Evolutionary conservation across 2,329 filamentous ascomycete genomes (phyloP).

Genomic region (Alternaria tenuissima): DNA sequence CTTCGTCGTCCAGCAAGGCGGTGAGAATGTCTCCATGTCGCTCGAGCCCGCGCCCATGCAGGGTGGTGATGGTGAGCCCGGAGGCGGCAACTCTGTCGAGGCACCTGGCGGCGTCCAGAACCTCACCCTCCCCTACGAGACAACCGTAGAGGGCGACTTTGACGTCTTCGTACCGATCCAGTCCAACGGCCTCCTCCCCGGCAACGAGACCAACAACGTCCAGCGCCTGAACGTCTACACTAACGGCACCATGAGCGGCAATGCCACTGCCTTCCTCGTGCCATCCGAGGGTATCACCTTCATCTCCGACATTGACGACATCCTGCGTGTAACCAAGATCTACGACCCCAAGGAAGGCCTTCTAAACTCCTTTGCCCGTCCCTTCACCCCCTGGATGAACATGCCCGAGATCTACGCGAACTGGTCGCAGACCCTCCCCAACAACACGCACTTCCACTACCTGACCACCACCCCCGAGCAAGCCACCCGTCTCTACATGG

Average conservation of each 20-base stretch:
- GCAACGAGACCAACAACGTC: conserved; percentile 70
- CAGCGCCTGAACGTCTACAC: conserved; percentile 75
- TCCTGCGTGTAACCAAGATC: conserved; percentile 81
- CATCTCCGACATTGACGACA: conserved; percentile 81
- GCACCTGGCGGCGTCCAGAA: conserved; percentile 69
- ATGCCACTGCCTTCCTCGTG: conserved; percentile 79
- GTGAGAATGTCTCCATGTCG: conserved; percentile 70
- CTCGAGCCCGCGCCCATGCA: conserved; percentile 67
- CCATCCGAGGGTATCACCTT: conserved; percentile 74
- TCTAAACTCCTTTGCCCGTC: conserved; percentile 76
- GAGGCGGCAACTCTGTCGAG: conserved; percentile 60
- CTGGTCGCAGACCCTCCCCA: conserved; percentile 71
- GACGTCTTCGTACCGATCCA: conserved; percentile 73
- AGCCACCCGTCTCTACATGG: conserved; percentile 79
- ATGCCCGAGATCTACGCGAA: conserved; percentile 83
- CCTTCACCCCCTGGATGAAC: conserved; percentile 77
- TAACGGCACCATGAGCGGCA: conserved; percentile 71
- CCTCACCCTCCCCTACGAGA: conserved; percentile 70
- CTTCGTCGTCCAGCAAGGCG: conserved; percentile 75
- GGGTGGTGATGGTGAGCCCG: conserved; percentile 59
- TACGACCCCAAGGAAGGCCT: conserved; percentile 78
- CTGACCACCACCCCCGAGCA: conserved; percentile 83
- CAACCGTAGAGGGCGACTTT: conserved; percentile 74
- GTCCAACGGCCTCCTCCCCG: conserved; percentile 64
- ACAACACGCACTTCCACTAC: conserved; percentile 78